These are phyloP conservation scores for Fusarium longipes DNA, from an alignment of 2,329 filamentous ascomycete species.

Conservation along the genomic window DNA sequence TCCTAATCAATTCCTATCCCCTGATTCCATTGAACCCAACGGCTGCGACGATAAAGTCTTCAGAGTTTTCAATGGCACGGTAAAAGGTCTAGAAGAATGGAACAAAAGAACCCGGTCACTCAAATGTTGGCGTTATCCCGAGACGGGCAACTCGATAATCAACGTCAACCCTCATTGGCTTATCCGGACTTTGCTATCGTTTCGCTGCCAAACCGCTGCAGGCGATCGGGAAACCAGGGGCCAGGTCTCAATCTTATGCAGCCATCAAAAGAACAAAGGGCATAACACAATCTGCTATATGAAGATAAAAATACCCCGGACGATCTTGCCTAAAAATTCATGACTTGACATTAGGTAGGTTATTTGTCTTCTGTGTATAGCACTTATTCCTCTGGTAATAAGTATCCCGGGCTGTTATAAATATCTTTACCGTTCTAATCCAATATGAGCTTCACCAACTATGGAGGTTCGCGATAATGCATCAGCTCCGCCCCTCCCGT, in stretches of 20 bases:
- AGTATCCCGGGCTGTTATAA: neutral
- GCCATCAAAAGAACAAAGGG: neutral
- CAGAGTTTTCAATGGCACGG: conserved; percentile 27
- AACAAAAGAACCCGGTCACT: conserved; percentile 24
- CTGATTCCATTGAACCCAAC: neutral
- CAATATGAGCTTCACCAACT: neutral
- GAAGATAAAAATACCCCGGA: neutral
- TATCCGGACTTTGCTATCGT: conserved; percentile 24
- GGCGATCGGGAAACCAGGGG: conserved; percentile 34
- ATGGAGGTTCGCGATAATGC: conserved; percentile 2
- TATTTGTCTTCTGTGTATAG: too few species aligned
- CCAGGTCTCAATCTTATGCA: conserved; percentile 29
- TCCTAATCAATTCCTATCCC: conserved; percentile 1
- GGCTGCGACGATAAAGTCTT: neutral
- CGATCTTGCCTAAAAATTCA: neutral
- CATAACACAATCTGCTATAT: neutral
- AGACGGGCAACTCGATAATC: conserved; percentile 39
- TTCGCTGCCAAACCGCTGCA: conserved; percentile 32
- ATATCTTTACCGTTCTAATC: neutral
- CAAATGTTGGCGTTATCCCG: conserved; percentile 30
- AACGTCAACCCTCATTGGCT: conserved; percentile 21
- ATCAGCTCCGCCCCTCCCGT: conserved; percentile 20
- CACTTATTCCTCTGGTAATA: neutral
- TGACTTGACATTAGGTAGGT: neutral
- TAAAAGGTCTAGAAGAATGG: conserved; percentile 20